Conservation (phyloP, 2,329 filamentous ascomycete species). For the Trichoderma gracile region DNA sequence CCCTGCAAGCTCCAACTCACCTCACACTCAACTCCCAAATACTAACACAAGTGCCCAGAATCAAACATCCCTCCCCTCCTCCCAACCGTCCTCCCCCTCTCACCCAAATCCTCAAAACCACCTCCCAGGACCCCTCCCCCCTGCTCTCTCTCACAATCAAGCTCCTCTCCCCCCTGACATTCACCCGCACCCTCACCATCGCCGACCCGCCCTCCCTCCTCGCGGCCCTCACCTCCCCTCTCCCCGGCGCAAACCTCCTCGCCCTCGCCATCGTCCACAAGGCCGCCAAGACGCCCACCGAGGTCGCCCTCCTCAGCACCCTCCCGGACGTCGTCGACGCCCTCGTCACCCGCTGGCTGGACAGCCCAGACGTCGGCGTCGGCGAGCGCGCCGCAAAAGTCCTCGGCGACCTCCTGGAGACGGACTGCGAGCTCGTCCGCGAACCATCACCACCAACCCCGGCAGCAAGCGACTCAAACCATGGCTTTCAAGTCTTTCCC, state of each 20-base stretch:
- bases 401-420: conserved; percentile 56
- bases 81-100: conserved; percentile 54
- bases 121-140: conserved; percentile 51
- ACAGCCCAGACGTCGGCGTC: conserved; percentile 54
- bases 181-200: conserved; percentile 53
- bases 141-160: conserved; percentile 57
- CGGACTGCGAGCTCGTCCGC: conserved; percentile 50
- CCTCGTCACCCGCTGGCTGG: conserved; percentile 56
- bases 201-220: conserved; percentile 54
- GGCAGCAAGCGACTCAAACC: conserved; percentile 28
- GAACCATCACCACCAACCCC: conserved; percentile 31
- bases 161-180: conserved; percentile 55
- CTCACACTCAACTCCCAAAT: neutral
- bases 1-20: neutral
- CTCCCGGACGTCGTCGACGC: conserved; percentile 51
- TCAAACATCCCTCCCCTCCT: conserved; percentile 55
- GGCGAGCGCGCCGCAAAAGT: conserved; percentile 54
- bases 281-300: conserved; percentile 49
- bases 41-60: conserved; percentile 39
- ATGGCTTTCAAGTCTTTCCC: conserved; percentile 38
- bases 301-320: conserved; percentile 52
- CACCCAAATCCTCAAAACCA: conserved; percentile 53
- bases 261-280: conserved; percentile 59
- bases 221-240: conserved; percentile 54
- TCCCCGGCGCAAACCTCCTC: conserved; percentile 58